These are phyloP conservation scores for Zymoseptoria passerinii DNA, from an alignment of 2,329 filamentous ascomycete species.

Conservation along the genomic window DNA sequence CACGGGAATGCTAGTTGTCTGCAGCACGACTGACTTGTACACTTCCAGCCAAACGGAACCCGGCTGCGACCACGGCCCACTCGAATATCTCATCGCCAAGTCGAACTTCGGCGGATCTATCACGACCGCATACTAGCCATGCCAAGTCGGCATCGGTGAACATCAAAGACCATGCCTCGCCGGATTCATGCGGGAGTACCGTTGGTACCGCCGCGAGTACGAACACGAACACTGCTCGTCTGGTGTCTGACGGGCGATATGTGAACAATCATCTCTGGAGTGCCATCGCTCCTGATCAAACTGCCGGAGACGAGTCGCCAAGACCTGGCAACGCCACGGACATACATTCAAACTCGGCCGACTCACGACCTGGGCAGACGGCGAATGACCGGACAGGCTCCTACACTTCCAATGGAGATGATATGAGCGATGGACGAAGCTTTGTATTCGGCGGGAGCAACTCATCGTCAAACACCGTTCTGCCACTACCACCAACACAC, in stretches of 20 bases:
- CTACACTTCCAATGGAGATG: constrained; percentile 1
- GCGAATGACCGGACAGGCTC: neutral
- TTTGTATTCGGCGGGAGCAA: constrained; percentile 16
- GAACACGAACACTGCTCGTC: constrained; percentile 14
- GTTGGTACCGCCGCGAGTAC: constrained; percentile 13
- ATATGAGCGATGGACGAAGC: constrained; percentile 11
- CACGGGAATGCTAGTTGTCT: no score
- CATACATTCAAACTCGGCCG: constrained; percentile 2
- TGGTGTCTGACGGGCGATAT: constrained; percentile 20
- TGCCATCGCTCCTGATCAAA: constrained; percentile 12
- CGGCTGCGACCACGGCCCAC: constrained; percentile 6
- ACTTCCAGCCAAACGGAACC: constrained; percentile 18
- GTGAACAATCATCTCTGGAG: constrained; percentile 23
- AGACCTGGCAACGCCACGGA: constrained; percentile 4
- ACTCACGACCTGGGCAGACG: constrained; percentile 8
- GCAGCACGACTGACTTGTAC: no score
- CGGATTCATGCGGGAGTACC: constrained; percentile 5
- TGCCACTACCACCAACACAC: constrained; percentile 13
- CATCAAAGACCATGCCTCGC: neutral
- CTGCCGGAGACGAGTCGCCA: constrained; percentile 8
- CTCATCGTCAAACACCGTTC: constrained; percentile 11
- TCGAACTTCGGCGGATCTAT: constrained; percentile 5
- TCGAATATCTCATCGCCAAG: constrained; percentile 1
- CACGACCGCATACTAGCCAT: neutral
- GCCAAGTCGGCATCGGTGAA: neutral